Conservation (phyloP, 495 filamentous ascomycete genomes). For the Antarctomyces pellizariae region DNA sequence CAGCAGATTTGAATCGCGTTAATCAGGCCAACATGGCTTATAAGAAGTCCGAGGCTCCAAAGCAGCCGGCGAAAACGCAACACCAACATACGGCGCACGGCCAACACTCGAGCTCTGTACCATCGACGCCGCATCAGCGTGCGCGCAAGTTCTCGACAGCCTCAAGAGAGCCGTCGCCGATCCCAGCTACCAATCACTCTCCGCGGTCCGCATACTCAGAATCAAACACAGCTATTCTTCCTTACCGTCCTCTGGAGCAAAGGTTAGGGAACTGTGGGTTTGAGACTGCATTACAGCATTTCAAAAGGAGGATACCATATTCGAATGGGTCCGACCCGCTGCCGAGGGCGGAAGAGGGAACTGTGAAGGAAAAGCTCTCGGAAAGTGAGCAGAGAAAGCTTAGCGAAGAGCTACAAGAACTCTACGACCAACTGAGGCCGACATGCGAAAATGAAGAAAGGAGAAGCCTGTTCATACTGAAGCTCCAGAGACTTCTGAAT, state of each 20-base stretch:
- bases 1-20: constrained; percentile 27
- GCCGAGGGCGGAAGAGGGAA: constrained; percentile 40
- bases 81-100: constrained; percentile 14
- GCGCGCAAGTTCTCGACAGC: constrained; percentile 62
- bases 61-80: constrained; percentile 7
- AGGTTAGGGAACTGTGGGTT: constrained; percentile 46
- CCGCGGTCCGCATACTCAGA: constrained; percentile 83
- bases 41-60: constrained; percentile 17
- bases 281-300: constrained; percentile 52
- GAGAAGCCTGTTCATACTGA: constrained; percentile 50
- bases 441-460: constrained; percentile 55
- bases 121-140: constrained; percentile 82
- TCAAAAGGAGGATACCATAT: constrained; percentile 75
- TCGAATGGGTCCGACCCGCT: constrained; percentile 54
- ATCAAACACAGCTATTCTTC: constrained; percentile 45
- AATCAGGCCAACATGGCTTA: constrained; percentile 22
- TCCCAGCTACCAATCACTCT: constrained; percentile 49
- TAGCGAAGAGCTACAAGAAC: constrained; percentile 53
- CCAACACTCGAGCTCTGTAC: constrained; percentile 68
- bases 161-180: constrained; percentile 72
- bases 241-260: constrained; percentile 29
- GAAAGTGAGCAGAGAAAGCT: constrained; percentile 58
- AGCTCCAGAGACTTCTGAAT: constrained; percentile 71
- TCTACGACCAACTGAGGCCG: constrained; percentile 71
- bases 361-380: constrained; percentile 37